Percentiles rank a stretch among this genome's conserved stretches.
phyloP scores from a whole-genome alignment of 2,329 filamentous ascomycete genomes.

The Venturia carpophila region DNA sequence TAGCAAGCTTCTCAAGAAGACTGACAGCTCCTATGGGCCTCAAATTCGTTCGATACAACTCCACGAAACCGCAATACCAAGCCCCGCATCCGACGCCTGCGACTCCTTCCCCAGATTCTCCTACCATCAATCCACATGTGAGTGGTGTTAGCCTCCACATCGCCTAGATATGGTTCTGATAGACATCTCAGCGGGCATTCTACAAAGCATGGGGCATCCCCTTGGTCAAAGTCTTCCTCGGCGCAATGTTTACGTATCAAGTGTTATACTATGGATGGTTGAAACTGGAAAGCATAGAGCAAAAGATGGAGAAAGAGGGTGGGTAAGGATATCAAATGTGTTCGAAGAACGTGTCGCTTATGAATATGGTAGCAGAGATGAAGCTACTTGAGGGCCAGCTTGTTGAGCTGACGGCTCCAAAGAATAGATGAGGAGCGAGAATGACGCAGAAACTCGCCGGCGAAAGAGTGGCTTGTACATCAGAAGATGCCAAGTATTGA shows the following conservation, averaged over 20 bases:
- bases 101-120: slow-evolving; percentile 4
- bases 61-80: slow-evolving; percentile 9
- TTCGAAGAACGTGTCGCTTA: not conserved
- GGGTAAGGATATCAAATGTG: not conserved
- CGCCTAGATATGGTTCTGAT: slow-evolving; percentile 4
- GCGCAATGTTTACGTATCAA: slow-evolving; percentile 73
- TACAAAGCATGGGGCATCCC: slow-evolving; percentile 69
- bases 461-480: not conserved
- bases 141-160: not conserved
- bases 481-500: not conserved
- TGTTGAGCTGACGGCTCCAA: slow-evolving; percentile 15
- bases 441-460: not conserved
- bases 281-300: slow-evolving; percentile 65
- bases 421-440: not conserved
- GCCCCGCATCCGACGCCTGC: slow-evolving; percentile 6
- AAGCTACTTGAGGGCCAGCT: slow-evolving; percentile 16
- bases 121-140: slow-evolving; percentile 17
- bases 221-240: slow-evolving; percentile 63
- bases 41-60: not conserved
- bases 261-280: slow-evolving; percentile 66
- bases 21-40: not conserved
- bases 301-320: slow-evolving; percentile 53
- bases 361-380: slow-evolving; percentile 17
- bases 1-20: not conserved
- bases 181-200: slow-evolving; percentile 49